A percentile compares a stretch with the other conserved stretches of the same genome.
Conservation (phyloP, 2,329 filamentous ascomycete genomes). For the Balansia obtecta region DNA sequence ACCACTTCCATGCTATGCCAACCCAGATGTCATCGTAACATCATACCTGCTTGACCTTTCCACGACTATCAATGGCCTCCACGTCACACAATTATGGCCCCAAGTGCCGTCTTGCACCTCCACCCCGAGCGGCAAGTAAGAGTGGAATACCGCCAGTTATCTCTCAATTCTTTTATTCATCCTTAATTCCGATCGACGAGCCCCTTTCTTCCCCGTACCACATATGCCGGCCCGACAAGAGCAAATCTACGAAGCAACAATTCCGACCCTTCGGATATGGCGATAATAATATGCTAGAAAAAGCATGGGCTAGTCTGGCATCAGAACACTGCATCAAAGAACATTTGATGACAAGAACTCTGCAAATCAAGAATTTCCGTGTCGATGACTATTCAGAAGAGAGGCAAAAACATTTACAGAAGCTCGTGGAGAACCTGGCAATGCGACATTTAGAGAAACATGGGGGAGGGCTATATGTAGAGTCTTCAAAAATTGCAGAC, state of each 20-base stretch:
- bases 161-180: slow-evolving; percentile 78
- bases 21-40: background rate
- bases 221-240: slow-evolving; percentile 34
- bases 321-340: slow-evolving; percentile 34
- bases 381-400: background rate
- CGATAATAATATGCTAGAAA: slow-evolving; percentile 71
- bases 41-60: background rate
- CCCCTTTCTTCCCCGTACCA: slow-evolving; percentile 57
- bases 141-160: slow-evolving; percentile 45
- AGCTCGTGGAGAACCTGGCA: slow-evolving; percentile 10
- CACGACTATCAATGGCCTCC: slow-evolving; percentile 4
- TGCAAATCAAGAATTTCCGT: background rate
- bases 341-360: slow-evolving; percentile 26
- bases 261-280: slow-evolving; percentile 66
- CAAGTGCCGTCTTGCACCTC: slow-evolving; percentile 43
- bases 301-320: slow-evolving; percentile 57
- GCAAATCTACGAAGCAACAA: slow-evolving; percentile 40
- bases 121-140: slow-evolving; percentile 24
- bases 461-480: background rate
- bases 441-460: slow-evolving; percentile 2
- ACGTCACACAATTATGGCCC: slow-evolving; percentile 44
- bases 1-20: background rate
- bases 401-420: slow-evolving; percentile 9
- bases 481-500: slow-evolving; percentile 23
- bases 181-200: slow-evolving; percentile 73